A percentile compares a stretch with the other conserved stretches of the same genome.
Evolutionary conservation across 2,329 filamentous ascomycete genomes (phyloP).

Genomic region (Colletotrichum lini): DNA sequence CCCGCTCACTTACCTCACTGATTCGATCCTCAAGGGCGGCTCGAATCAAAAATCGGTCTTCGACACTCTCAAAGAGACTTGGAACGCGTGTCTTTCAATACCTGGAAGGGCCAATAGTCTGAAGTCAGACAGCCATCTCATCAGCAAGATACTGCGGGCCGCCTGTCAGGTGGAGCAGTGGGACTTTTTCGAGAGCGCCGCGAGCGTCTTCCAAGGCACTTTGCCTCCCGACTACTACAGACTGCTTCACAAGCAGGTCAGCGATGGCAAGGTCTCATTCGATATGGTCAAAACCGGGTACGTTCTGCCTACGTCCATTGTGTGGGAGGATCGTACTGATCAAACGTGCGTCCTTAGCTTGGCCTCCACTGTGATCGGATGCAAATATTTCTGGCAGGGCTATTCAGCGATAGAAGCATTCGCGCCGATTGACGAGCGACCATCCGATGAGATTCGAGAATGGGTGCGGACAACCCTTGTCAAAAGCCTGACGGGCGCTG

Average conservation of each 20-base stretch:
- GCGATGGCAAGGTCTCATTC: constrained; percentile 5
- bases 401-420: not conserved
- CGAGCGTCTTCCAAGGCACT: not conserved
- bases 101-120: no score
- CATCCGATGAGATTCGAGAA: constrained; percentile 1
- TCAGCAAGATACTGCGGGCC: constrained; percentile 9
- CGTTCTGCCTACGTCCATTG: not conserved
- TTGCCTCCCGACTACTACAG: not conserved
- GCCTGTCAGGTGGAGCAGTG: constrained; percentile 2
- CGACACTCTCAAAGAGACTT: constrained; percentile 8
- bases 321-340: not conserved
- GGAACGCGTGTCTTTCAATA: not conserved
- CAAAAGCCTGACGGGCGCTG: not conserved
- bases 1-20: not conserved
- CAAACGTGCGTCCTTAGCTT: not conserved
- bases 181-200: constrained; percentile 8
- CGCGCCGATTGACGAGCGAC: not conserved
- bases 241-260: constrained; percentile 8
- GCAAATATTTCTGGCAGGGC: not conserved
- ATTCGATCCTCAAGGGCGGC: not conserved
- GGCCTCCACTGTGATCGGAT: not conserved
- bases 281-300: constrained; percentile 18
- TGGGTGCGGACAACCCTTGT: constrained; percentile 4
- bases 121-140: not conserved
- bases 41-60: not conserved